A percentile compares a stretch with the other conserved stretches of the same genome.
These are phyloP conservation scores for Cladobotryum mycophilum DNA, from an alignment of 2,329 filamentous ascomycete species.

Conservation along the genomic window DNA sequence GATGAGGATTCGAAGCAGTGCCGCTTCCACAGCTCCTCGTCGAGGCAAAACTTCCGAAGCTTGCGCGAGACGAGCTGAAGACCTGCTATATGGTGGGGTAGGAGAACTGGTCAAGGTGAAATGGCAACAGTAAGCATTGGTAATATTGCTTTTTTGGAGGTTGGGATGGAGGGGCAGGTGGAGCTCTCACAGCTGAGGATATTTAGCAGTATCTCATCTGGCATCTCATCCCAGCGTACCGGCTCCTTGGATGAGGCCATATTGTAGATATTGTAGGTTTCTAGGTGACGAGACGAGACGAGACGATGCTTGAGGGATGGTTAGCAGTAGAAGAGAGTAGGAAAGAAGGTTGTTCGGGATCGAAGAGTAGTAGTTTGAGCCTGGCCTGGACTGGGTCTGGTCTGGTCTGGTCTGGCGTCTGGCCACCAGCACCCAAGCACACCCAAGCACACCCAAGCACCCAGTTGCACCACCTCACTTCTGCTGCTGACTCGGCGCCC, in stretches of 20 bases:
- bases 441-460: too few relatives aligned
- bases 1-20: conserved; percentile 66
- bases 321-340: conserved; percentile 7
- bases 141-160: neutral
- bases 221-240: conserved; percentile 43
- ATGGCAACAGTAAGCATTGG: neutral
- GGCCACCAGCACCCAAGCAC: too few relatives aligned
- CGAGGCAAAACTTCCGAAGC: conserved; percentile 62
- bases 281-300: conserved; percentile 1
- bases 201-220: conserved; percentile 58
- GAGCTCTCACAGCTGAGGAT: conserved; percentile 52
- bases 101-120: conserved; percentile 25
- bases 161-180: neutral
- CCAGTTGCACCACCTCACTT: too few relatives aligned
- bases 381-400: too few relatives aligned
- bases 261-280: conserved; percentile 12
- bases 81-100: conserved; percentile 44
- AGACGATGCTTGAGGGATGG: conserved; percentile 4
- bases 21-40: conserved; percentile 69
- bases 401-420: too few relatives aligned
- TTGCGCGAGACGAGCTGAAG: conserved; percentile 64
- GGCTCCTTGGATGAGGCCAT: conserved; percentile 22
- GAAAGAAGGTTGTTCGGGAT: neutral
- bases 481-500: too few relatives aligned
- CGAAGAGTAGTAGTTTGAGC: too few relatives aligned